These are phyloP conservation scores for Calycina marina DNA, from an alignment of 2,329 filamentous ascomycete species.

Conservation along the genomic window DNA sequence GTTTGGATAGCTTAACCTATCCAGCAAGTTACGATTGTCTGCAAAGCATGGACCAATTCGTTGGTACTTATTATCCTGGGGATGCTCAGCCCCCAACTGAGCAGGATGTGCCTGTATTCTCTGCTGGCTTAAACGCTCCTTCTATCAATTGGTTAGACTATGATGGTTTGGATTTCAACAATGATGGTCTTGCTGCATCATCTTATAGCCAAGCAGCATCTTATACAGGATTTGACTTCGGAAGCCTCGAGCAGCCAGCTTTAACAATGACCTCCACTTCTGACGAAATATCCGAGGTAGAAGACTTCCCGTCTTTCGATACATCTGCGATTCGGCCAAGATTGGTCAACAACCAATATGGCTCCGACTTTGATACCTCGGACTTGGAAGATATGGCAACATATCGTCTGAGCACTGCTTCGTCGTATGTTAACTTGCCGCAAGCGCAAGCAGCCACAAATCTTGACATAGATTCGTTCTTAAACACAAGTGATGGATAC, in stretches of 20 bases:
- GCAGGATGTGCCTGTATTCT: constrained; percentile 40
- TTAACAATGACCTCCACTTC: constrained; percentile 46
- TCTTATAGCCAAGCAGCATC: constrained; percentile 40
- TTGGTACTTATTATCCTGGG: no score
- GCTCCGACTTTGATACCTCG: constrained; percentile 24
- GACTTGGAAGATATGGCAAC: constrained; percentile 29
- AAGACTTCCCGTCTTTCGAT: constrained; percentile 36
- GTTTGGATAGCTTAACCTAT: constrained; percentile 39
- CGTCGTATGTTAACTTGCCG: constrained; percentile 32
- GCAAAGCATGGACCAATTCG: constrained; percentile 36
- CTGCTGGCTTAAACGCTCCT: constrained; percentile 42
- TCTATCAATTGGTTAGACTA: constrained; percentile 40
- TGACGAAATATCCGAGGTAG: constrained; percentile 52
- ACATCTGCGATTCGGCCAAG: constrained; percentile 20
- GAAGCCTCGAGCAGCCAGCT: constrained; percentile 38
- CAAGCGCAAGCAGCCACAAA: constrained; percentile 29
- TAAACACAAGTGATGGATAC: constrained; percentile 24
- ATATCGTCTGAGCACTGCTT: constrained; percentile 33
- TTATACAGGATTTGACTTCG: constrained; percentile 39
- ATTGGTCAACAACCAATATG: constrained; percentile 28
- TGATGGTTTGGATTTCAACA: constrained; percentile 35
- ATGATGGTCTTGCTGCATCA: constrained; percentile 34
- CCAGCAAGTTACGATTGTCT: constrained; percentile 30
- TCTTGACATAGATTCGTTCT: constrained; percentile 42
- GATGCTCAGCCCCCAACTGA: no score